Evolutionary conservation across 2,329 filamentous ascomycete species (phyloP).

Genomic region (Colletotrichum sp.): DNA sequence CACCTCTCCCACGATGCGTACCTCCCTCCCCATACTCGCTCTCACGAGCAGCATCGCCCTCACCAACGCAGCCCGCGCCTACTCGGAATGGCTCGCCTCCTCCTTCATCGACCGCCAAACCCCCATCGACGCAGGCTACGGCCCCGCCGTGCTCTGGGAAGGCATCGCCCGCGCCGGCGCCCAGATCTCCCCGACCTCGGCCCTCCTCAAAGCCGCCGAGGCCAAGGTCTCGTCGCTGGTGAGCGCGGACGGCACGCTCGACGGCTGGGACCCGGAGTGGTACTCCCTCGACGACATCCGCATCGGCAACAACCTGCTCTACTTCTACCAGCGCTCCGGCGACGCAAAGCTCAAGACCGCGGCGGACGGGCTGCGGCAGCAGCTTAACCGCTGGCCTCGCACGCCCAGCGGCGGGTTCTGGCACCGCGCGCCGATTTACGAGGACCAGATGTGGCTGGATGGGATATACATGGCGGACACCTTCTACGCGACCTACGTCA

Average conservation of each 20-base stretch:
- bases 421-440: slow-evolving; percentile 47
- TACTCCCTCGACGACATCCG: slow-evolving; percentile 59
- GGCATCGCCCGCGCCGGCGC: slow-evolving; percentile 8
- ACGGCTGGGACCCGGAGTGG: slow-evolving; percentile 48
- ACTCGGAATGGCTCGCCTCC: slow-evolving; percentile 11
- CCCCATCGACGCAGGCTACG: not conserved
- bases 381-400: slow-evolving; percentile 52
- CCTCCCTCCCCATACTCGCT: not conserved
- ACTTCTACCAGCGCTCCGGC: slow-evolving; percentile 49
- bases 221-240: slow-evolving; percentile 11
- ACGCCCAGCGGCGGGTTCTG: slow-evolving; percentile 58
- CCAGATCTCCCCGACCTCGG: not conserved
- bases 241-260: slow-evolving; percentile 44
- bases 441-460: slow-evolving; percentile 62
- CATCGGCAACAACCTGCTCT: slow-evolving; percentile 55
- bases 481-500: slow-evolving; percentile 46
- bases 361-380: slow-evolving; percentile 47
- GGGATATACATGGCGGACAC: slow-evolving; percentile 56
- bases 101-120: slow-evolving; percentile 5
- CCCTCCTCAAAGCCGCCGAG: slow-evolving; percentile 1
- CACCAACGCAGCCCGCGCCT: not conserved
- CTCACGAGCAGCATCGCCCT: not conserved
- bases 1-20: not conserved
- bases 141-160: slow-evolving; percentile 10
- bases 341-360: slow-evolving; percentile 53